Percentiles rank a stretch among this genome's conserved stretches.
These are phyloP conservation scores for Jamesozyma piceae DNA, from an alignment of 805 yeast genomes.

Conservation along the genomic window DNA sequence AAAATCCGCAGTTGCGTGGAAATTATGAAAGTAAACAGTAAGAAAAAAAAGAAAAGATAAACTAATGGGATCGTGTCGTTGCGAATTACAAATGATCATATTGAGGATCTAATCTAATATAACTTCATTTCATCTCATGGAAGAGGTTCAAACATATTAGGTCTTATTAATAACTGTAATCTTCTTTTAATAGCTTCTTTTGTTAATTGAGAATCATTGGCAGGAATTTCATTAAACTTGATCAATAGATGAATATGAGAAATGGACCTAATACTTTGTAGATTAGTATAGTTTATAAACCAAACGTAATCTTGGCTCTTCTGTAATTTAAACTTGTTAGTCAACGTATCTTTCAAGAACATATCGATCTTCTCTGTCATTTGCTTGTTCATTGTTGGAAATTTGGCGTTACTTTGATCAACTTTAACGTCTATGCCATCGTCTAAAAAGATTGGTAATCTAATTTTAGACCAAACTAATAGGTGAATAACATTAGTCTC, in stretches of 20 bases:
- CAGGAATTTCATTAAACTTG: constrained; percentile 14
- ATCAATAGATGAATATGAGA: constrained; percentile 66
- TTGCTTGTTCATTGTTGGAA: constrained; percentile 28
- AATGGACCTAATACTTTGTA: constrained; percentile 58
- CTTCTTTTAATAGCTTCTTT: neutral
- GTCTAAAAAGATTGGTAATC: constrained; percentile 42
- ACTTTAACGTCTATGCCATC: constrained; percentile 28
- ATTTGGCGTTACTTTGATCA: constrained; percentile 19
- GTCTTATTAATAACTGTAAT: neutral
- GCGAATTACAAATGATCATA: no score
- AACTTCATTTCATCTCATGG: no score
- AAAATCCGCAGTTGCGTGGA: neutral
- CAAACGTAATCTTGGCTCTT: constrained; percentile 38
- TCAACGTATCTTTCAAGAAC: constrained; percentile 40
- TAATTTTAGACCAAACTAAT: constrained; percentile 58
- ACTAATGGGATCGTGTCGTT: neutral
- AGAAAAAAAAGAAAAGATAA: neutral
- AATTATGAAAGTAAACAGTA: neutral
- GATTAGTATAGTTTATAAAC: constrained; percentile 64
- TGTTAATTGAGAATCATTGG: neutral
- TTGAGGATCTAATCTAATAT: no score
- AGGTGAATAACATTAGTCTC: constrained; percentile 44
- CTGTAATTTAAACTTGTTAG: constrained; percentile 23
- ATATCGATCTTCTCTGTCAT: constrained; percentile 39
- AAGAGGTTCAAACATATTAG: neutral